Conservation (phyloP, 352 stramenopile species). For the Globisporangium cystogenes region DNA sequence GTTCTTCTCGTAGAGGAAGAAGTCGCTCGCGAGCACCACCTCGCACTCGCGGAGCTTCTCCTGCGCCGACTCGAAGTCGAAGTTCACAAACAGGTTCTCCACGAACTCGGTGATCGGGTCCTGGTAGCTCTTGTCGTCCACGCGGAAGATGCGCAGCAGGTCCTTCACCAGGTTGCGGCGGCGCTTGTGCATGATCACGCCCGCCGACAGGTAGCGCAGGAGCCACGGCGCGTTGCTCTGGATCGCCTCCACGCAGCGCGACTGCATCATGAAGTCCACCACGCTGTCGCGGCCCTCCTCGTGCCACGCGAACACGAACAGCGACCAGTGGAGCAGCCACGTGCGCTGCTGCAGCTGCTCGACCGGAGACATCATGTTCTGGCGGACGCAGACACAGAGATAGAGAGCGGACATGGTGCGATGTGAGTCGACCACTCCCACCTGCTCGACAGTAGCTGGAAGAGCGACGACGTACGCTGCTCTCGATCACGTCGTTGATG, state of each 20-base stretch:
- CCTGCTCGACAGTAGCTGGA: neutral
- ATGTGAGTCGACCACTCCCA: neutral
- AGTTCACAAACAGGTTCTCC: conserved; percentile 97
- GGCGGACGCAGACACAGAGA: neutral
- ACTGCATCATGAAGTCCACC: conserved; percentile 96
- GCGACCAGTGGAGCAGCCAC: conserved; percentile 98
- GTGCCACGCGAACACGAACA: conserved; percentile 94
- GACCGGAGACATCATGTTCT: conserved; percentile 76
- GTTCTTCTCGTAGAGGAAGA: conserved; percentile 96
- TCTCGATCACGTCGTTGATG: conserved; percentile 94
- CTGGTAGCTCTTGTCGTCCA: conserved; percentile 78
- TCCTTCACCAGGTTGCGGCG: conserved; percentile 92
- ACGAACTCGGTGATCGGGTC: conserved; percentile 94
- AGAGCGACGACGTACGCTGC: conserved; percentile 51
- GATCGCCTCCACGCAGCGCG: conserved; percentile 94
- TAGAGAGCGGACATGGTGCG: conserved; percentile 1
- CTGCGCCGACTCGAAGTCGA: conserved; percentile 98
- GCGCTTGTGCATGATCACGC: conserved; percentile 97
- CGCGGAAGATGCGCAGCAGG: conserved; percentile 94
- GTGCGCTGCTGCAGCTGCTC: conserved; percentile 96
- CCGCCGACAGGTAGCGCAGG: conserved; percentile 95
- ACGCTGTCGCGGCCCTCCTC: conserved; percentile 94
- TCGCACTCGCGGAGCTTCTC: conserved; percentile 92
- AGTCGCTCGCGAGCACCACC: conserved; percentile 94
- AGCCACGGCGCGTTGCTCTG: conserved; percentile 98